phyloP scores from a whole-genome alignment of 148 eudicot genomes.

The Vaccinium darrowii region DNA sequence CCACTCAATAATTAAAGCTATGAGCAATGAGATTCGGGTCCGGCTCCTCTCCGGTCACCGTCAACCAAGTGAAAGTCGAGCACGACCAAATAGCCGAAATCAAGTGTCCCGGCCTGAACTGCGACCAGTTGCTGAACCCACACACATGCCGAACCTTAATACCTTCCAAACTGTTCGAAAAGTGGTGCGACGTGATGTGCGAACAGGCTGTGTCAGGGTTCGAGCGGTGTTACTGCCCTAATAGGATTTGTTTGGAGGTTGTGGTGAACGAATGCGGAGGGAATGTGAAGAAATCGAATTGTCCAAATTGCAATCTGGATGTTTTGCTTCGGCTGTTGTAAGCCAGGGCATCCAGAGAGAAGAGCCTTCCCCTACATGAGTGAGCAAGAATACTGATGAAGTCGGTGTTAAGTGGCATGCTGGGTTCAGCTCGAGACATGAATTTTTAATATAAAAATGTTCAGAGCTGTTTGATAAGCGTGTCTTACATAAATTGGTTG shows the following conservation, averaged over 20 bases:
- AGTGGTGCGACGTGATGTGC: constrained; percentile 46
- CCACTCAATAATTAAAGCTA: no score
- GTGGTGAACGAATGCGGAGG: constrained; percentile 45
- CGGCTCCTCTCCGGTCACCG: no score
- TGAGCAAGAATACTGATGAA: no score
- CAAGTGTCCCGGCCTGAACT: constrained; percentile 33
- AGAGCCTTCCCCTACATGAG: no score
- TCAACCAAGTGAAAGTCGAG: constrained; percentile 17
- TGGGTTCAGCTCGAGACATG: no score
- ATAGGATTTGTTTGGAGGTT: constrained; percentile 35
- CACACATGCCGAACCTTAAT: constrained; percentile 7
- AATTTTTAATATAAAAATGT: no score
- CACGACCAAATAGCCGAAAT: constrained; percentile 28
- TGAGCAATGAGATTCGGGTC: no score
- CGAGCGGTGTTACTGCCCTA: constrained; percentile 39
- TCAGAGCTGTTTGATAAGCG: no score
- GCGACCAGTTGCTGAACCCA: constrained; percentile 26
- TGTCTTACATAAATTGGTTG: no score
- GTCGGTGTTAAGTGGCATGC: no score
- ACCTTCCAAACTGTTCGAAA: constrained; percentile 17
- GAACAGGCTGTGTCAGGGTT: constrained; percentile 25
- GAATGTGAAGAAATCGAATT: constrained; percentile 23
- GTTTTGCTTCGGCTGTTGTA: constrained; percentile 28
- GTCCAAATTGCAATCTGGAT: constrained; percentile 34
- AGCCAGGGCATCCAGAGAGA: no score